phyloP scores from a whole-genome alignment of 371 early-diverging fungal species.

The Coemansia sp. region DNA sequence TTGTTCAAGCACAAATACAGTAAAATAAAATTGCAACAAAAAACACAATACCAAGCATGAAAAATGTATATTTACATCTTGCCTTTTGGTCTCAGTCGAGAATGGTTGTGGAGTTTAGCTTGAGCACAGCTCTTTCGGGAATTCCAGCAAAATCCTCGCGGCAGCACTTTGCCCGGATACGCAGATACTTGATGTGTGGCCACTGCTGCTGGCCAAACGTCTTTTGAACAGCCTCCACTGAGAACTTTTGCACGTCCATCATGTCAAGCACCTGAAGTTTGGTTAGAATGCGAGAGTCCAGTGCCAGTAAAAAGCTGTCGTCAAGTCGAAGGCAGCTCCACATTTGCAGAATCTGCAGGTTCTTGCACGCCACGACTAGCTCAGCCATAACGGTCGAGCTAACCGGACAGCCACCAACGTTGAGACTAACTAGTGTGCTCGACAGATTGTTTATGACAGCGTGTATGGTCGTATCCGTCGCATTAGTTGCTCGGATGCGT shows the following conservation, averaged over 20 bases:
- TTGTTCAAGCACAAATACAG: background rate
- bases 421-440: constrained; percentile 35
- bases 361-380: constrained; percentile 34
- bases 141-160: constrained; percentile 43
- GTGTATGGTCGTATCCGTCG: constrained; percentile 41
- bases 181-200: constrained; percentile 46
- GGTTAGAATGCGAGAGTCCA: constrained; percentile 29
- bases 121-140: constrained; percentile 39
- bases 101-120: constrained; percentile 45
- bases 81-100: constrained; percentile 17
- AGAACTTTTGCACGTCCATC: constrained; percentile 52
- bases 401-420: constrained; percentile 50
- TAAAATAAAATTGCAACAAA: background rate
- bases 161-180: constrained; percentile 47
- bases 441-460: constrained; percentile 40
- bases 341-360: constrained; percentile 37
- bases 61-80: background rate
- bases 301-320: constrained; percentile 44
- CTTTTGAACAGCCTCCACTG: constrained; percentile 35
- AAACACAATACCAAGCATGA: background rate
- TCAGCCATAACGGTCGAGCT: constrained; percentile 50
- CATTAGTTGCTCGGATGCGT: constrained; percentile 48
- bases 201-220: constrained; percentile 44
- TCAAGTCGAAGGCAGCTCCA: constrained; percentile 52
- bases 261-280: constrained; percentile 48